Evolutionary conservation across 805 yeast genomes (phyloP), one percentile per base, ranked within the genome.

Genomic region (Ogataea methanolica): DNA sequence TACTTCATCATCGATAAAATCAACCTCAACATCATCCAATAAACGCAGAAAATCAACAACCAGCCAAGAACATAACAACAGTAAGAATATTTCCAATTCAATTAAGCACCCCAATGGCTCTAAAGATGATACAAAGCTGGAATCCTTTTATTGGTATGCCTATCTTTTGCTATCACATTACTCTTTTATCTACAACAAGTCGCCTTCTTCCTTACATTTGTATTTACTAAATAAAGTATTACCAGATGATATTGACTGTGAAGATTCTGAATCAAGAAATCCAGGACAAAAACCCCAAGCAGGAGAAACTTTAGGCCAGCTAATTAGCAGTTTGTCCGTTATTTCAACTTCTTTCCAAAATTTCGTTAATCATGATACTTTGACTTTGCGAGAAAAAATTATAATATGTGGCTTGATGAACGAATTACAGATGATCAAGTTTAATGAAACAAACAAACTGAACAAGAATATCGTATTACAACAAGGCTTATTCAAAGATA

Each of bases 161-260:
- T 79, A 76, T 52, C 59, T 69, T 6, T 54, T 78, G 12, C 63
- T 78, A 12, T 73, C 82, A 1, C 68, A 68, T 33, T 74, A 72
- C 51, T 64, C 73, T 16, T 63, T 69, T 42, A 56, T 63, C 19
- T 69, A 62, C 53, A 67, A 70, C 53, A 68, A 70, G 46, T 60
- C 67, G 1, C 75, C 79, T 1, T 73, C 79, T 2, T 62, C 68
- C 16, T 52, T 62, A 14, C 72, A 72, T 52, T 34, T 51, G 9
- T 53, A 58, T 16, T 60, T 70, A 33, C 46, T 66, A 41, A 54
- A 56, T 41, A 64, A 64, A 38, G 37, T 44, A 16, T 44, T 66
- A 21, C 68, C 68, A 3, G 52, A 54, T 3, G 60, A 60, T 22
- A 56, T 58, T 16, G 22, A 23, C 9, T 9, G 21, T n/a, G 36